These are phyloP conservation scores for Salix arbutifolia DNA, from an alignment of 345 rosid genomes.

Conservation along the genomic window DNA sequence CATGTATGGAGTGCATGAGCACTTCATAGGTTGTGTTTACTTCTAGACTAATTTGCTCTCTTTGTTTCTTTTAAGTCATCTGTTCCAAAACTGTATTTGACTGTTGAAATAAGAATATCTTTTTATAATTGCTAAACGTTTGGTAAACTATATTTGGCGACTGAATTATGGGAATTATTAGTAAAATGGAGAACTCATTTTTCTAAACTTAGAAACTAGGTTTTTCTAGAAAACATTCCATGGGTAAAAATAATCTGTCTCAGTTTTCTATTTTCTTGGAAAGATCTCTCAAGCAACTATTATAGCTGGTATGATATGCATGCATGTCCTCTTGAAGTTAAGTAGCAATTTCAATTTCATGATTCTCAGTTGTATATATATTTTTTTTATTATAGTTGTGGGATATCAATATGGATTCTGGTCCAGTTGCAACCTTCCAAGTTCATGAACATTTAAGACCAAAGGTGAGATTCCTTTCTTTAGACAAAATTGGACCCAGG, in stretches of 20 bases:
- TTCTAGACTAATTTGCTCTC: not conserved
- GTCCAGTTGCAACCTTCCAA: conserved; percentile 83
- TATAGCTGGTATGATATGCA: not conserved
- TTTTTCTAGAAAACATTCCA: not conserved
- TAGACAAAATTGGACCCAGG: not conserved
- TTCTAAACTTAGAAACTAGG: not conserved
- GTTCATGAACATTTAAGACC: conserved; percentile 77
- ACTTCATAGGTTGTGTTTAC: not conserved
- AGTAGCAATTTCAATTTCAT: not conserved
- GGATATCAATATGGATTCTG: conserved; percentile 92
- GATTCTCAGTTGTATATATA: not conserved
- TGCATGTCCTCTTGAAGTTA: not conserved
- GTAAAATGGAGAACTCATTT: not conserved
- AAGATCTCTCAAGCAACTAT: not conserved
- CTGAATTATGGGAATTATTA: not conserved
- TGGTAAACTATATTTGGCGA: not conserved
- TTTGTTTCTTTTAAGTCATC: not conserved
- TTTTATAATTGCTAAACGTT: not conserved
- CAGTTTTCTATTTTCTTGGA: not conserved
- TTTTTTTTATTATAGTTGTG: conserved; percentile 37
- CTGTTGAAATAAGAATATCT: not conserved
- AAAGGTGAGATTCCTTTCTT: conserved; percentile 47
- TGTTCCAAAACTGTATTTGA: not conserved
- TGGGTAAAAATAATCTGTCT: not conserved
- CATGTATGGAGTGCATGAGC: not conserved